These are phyloP conservation scores for Thalia dealbata DNA, from an alignment of 176 grass and related monocot species.

Conservation along the genomic window DNA sequence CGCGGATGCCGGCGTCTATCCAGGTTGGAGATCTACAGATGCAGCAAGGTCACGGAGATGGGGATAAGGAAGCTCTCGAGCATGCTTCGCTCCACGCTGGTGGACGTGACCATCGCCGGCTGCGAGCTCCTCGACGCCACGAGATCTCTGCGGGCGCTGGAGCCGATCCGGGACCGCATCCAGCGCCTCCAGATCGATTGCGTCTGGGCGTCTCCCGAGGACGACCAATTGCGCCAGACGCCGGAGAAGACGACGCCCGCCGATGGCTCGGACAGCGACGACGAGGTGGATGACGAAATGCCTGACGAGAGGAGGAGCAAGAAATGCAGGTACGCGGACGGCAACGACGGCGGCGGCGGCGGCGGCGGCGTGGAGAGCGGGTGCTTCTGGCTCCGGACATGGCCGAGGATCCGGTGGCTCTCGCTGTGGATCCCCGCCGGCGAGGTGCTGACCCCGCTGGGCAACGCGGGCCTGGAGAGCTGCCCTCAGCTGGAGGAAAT, in stretches of 20 bases:
- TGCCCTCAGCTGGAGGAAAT: slow-evolving; percentile 75
- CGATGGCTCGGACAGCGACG: slow-evolving; percentile 22
- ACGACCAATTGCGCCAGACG: slow-evolving; percentile 14
- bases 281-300: slow-evolving; percentile 28
- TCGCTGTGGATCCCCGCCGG: slow-evolving; percentile 80
- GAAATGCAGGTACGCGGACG: slow-evolving; percentile 46
- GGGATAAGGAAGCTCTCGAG: slow-evolving; percentile 40
- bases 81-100: slow-evolving; percentile 42
- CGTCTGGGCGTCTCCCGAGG: slow-evolving; percentile 37
- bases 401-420: slow-evolving; percentile 60
- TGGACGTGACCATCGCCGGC: slow-evolving; percentile 56
- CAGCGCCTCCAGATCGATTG: slow-evolving; percentile 87
- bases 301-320: slow-evolving; percentile 41
- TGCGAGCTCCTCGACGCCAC: slow-evolving; percentile 54
- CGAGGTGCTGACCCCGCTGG: slow-evolving; percentile 56
- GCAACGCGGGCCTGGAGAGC: slow-evolving; percentile 40
- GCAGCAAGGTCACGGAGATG: slow-evolving; percentile 39
- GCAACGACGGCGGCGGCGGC: background rate
- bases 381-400: slow-evolving; percentile 28
- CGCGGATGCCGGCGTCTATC: slow-evolving; percentile 62
- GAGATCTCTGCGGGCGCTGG: slow-evolving; percentile 42
- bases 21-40: slow-evolving; percentile 56
- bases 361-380: background rate
- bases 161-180: slow-evolving; percentile 44
- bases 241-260: background rate